A percentile compares a stretch with the other conserved stretches of the same genome.
These are phyloP conservation scores for Boletus sp. DNA, from an alignment of 768 basidiomycete genomes.

Conservation along the genomic window DNA sequence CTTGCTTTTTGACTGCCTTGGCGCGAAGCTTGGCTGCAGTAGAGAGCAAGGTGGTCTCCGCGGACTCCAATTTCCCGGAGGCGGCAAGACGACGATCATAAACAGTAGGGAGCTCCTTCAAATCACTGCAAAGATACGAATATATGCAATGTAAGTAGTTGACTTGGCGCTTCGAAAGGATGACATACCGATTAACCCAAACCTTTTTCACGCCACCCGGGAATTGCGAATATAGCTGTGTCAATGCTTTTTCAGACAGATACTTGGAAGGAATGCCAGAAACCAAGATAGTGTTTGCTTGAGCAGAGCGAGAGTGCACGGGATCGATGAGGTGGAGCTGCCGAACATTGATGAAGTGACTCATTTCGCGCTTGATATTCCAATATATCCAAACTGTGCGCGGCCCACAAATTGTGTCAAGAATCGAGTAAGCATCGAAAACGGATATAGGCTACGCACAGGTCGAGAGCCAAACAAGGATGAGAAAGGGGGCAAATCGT, in stretches of 20 bases:
- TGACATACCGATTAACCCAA: conserved; percentile 80
- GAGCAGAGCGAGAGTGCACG: conserved; percentile 69
- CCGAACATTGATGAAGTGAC: conserved; percentile 71
- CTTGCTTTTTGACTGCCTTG: conserved; percentile 48
- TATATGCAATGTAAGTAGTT: not conserved
- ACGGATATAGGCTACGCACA: conserved; percentile 42
- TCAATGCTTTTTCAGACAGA: conserved; percentile 66
- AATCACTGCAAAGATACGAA: conserved; percentile 45
- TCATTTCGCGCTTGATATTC: conserved; percentile 78
- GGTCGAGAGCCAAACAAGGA: conserved; percentile 75
- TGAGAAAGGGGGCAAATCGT: conserved; percentile 76
- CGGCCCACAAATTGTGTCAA: not conserved
- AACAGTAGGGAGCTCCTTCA: conserved; percentile 82
- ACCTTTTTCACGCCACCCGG: conserved; percentile 90
- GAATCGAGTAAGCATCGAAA: not conserved
- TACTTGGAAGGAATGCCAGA: conserved; percentile 83
- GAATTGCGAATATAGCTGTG: conserved; percentile 68
- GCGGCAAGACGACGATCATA: conserved; percentile 75
- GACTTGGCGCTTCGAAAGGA: not conserved
- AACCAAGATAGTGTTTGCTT: conserved; percentile 87
- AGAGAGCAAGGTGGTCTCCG: conserved; percentile 74
- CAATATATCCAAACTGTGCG: conserved; percentile 77
- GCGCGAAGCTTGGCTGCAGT: conserved; percentile 70
- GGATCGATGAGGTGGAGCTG: conserved; percentile 79
- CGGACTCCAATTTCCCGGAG: conserved; percentile 77